These are phyloP conservation scores for Aegilops longissima DNA, from an alignment of 176 grass and related monocot species.

Conservation along the genomic window DNA sequence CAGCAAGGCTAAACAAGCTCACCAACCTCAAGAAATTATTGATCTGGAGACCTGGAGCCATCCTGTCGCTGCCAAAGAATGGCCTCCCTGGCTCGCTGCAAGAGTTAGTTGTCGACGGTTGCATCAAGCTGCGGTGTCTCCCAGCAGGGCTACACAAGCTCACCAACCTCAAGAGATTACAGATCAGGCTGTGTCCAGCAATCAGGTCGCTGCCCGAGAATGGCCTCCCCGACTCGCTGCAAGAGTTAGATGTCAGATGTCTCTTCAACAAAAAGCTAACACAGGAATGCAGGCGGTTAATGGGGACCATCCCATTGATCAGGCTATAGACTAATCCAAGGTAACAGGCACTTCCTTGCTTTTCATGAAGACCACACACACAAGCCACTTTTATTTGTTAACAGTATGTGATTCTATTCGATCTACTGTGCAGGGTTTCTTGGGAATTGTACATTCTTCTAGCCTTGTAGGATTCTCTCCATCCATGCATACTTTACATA, in stretches of 20 bases:
- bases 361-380: no score
- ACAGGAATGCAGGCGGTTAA: neutral
- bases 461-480: neutral
- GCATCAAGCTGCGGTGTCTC: no score
- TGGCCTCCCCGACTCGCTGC: no score
- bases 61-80: neutral
- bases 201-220: no score
- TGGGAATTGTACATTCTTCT: neutral
- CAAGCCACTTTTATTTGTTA: neutral
- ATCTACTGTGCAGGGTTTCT: neutral
- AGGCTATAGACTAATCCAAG: neutral
- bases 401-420: neutral
- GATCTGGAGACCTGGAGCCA: neutral
- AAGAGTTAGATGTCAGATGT: no score
- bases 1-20: neutral
- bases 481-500: neutral
- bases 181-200: no score
- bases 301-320: neutral
- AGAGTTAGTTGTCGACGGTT: accelerated
- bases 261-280: neutral
- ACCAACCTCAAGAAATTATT: neutral
- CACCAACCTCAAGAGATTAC: neutral
- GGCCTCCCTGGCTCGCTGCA: neutral
- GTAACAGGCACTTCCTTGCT: neutral
- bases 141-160: no score